A percentile compares a stretch with the other conserved stretches of the same genome.
These are phyloP conservation scores for Hericium coralloides DNA, from an alignment of 768 basidiomycete genomes.

Conservation along the genomic window DNA sequence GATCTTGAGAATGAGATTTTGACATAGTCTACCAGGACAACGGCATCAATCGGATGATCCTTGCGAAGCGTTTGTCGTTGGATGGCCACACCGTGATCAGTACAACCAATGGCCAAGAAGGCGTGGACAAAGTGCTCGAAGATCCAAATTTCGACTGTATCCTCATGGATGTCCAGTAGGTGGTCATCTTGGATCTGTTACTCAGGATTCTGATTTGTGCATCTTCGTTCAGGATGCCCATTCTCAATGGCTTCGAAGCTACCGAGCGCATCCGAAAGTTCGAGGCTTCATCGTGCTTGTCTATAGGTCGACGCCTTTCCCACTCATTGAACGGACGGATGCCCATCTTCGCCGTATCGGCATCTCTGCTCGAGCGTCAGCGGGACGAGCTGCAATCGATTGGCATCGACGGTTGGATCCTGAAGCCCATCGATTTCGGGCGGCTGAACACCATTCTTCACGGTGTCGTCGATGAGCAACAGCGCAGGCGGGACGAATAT, in stretches of 20 bases:
- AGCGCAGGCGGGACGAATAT: slow-evolving; percentile 47
- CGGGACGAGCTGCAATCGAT: slow-evolving; percentile 39
- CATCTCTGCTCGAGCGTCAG: slow-evolving; percentile 54
- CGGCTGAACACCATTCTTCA: slow-evolving; percentile 48
- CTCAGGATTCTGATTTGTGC: neutral
- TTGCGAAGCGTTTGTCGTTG: slow-evolving; percentile 56
- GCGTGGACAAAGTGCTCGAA: slow-evolving; percentile 44
- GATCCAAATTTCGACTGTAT: slow-evolving; percentile 63
- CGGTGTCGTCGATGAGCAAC: slow-evolving; percentile 45
- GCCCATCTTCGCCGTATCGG: slow-evolving; percentile 78
- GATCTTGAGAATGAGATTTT: neutral
- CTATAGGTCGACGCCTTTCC: slow-evolving; percentile 27
- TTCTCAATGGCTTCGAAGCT: slow-evolving; percentile 66
- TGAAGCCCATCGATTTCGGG: slow-evolving; percentile 77
- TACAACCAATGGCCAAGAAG: slow-evolving; percentile 71
- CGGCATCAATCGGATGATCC: slow-evolving; percentile 61
- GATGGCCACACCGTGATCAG: slow-evolving; percentile 60
- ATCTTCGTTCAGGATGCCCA: slow-evolving; percentile 52
- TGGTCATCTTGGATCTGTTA: neutral
- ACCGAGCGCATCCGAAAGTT: slow-evolving; percentile 56
- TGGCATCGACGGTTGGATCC: slow-evolving; percentile 75
- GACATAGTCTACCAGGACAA: slow-evolving; percentile 42
- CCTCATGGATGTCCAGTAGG: slow-evolving; percentile 80
- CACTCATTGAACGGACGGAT: slow-evolving; percentile 51
- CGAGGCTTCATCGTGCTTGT: slow-evolving; percentile 29